A percentile compares a stretch with the other conserved stretches of the same genome.
Conservation (phyloP, 2,329 filamentous ascomycete species). For the Leptographium procerum region DNA sequence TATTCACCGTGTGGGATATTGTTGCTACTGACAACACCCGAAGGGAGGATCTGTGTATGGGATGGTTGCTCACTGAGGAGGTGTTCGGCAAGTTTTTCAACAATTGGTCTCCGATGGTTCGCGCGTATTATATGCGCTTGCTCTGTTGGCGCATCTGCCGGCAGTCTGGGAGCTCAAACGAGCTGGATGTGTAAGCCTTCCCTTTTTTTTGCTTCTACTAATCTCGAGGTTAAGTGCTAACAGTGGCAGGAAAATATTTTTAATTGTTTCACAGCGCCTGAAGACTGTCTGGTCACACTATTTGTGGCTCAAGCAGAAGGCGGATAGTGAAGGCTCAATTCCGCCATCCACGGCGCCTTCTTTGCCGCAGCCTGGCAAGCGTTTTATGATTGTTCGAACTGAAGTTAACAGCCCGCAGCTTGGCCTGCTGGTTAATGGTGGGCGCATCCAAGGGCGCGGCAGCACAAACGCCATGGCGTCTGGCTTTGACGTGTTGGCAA, state of each 20-base stretch:
- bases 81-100: constrained; percentile 77
- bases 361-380: constrained; percentile 71
- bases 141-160: constrained; percentile 82
- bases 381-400: constrained; percentile 80
- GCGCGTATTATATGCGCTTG: constrained; percentile 83
- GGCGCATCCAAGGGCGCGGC: neutral
- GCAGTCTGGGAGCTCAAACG: constrained; percentile 54
- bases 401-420: constrained; percentile 43
- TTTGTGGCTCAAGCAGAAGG: constrained; percentile 58
- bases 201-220: too few species aligned
- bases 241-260: constrained; percentile 51
- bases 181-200: constrained; percentile 54
- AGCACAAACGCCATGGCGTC: neutral
- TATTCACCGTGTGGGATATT: constrained; percentile 71
- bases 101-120: constrained; percentile 93
- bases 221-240: constrained; percentile 22
- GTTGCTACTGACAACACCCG: constrained; percentile 53
- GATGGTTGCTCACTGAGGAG: constrained; percentile 63
- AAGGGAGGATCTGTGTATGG: constrained; percentile 59
- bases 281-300: constrained; percentile 70
- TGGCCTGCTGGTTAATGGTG: constrained; percentile 22
- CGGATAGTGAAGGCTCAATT: constrained; percentile 41
- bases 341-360: constrained; percentile 70
- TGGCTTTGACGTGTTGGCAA: constrained; percentile 8
- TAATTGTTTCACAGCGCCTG: constrained; percentile 54